Base-by-base conservation (phyloP, 2,329 filamentous ascomycete genomes). In the Corinectria fuckeliana region DNA sequence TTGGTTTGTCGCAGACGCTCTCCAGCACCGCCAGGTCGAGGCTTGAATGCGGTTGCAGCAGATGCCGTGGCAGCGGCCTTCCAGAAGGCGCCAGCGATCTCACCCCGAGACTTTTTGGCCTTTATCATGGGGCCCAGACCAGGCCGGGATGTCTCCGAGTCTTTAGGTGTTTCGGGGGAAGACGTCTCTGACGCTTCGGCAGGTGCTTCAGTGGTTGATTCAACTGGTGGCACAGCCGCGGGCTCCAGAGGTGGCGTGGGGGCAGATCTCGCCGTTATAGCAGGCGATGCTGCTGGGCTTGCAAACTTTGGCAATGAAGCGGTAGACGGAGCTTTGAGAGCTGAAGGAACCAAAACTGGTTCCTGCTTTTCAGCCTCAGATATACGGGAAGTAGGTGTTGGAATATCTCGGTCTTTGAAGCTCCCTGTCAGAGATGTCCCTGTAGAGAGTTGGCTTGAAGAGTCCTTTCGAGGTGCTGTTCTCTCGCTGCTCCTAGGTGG, bases 41-140 rank as follows among this genome's bases (percentile, higher is more conserved):
- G 94, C 71, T 94, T 96, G 78, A 98, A 98, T 8, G 78, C 77
- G 11, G 70, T 72, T 1, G 84, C 83, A 34, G 75, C 82, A 47
- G 75, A 89, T 11, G 75, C 75, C 34, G 76, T 81, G 45, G 75
- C 88, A 3, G 75, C 75, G 21, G 92, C 92, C 75, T 92, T 96
- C 77, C 91, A 91, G 61, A 97, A 86, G 5, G 86, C 84, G 32
- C 86, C 89, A 18, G 91, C 91, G 68, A 95, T 82, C 56, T 95
- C 89, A n/a, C 82, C 84, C 62, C 85, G 88, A 1, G 88, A 89
- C 61, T 85, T 86, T 72, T 91, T 92, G 63, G 89, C 87, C 76
- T 92, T 94, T 69, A 97, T 90, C 93, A 97, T 97, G 2, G 93
- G 92, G 0, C 92, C 92, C 6, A 96, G 34, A n/a, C 67, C 67